A percentile compares a stretch with the other conserved stretches of the same genome.
These are phyloP conservation scores for Diplotaxis tenuifolia DNA, from an alignment of 345 rosid genomes.

Conservation along the genomic window DNA sequence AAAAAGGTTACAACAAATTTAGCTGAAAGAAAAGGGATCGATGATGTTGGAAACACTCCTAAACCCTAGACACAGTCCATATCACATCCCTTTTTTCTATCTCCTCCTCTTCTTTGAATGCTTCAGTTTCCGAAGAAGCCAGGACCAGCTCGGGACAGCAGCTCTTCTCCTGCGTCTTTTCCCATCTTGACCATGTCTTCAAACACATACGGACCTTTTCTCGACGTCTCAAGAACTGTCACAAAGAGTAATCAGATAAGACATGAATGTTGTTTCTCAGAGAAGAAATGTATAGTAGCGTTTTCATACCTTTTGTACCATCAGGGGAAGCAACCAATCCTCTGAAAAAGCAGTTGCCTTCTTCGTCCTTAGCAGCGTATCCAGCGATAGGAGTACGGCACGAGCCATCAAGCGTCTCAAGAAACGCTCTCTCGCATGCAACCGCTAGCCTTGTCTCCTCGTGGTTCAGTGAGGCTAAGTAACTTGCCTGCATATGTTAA, in stretches of 20 bases:
- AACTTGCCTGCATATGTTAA: slow-evolving; percentile 50
- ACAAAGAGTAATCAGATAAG: slow-evolving; percentile 22
- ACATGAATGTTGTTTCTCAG: slow-evolving; percentile 9
- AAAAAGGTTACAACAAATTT: slow-evolving; percentile 27
- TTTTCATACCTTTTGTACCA: slow-evolving; percentile 68
- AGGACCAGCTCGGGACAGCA: slow-evolving; percentile 77
- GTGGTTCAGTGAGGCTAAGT: slow-evolving; percentile 82
- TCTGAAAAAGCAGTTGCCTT: slow-evolving; percentile 78
- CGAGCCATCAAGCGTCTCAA: slow-evolving; percentile 83
- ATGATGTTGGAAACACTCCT: slow-evolving; percentile 25
- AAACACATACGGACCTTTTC: slow-evolving; percentile 63
- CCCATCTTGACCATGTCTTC: slow-evolving; percentile 88
- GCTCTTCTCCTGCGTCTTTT: slow-evolving; percentile 88
- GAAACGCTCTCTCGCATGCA: slow-evolving; percentile 88
- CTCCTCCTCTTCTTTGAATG: slow-evolving; percentile 17
- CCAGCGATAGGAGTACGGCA: slow-evolving; percentile 99
- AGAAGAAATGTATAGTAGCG: neutral
- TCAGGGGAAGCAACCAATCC: slow-evolving; percentile 97
- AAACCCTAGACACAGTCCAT: slow-evolving; percentile 26
- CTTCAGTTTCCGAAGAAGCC: slow-evolving; percentile 72
- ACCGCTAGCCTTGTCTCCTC: slow-evolving; percentile 93
- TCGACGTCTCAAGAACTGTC: slow-evolving; percentile 89
- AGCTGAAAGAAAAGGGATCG: slow-evolving; percentile 18
- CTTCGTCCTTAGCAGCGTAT: slow-evolving; percentile 68
- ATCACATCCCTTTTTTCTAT: slow-evolving; percentile 8